A percentile compares a stretch with the other conserved stretches of the same genome.
Evolutionary conservation across 1,139 yeast species (phyloP).

Genomic region (Saccharomyces hybrid): DNA sequence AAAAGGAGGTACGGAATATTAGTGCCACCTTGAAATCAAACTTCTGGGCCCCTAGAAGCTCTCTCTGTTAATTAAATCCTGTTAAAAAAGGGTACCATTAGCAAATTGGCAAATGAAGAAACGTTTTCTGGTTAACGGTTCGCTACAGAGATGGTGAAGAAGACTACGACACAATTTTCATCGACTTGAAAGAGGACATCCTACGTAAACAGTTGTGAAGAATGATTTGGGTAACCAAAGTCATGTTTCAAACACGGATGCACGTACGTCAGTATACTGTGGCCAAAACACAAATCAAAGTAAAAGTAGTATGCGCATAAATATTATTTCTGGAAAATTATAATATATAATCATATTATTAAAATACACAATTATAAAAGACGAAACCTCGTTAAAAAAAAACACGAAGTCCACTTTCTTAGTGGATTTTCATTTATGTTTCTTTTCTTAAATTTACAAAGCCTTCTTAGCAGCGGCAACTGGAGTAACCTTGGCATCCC

Average conservation of each 20-base stretch:
- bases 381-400: background rate
- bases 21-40: too few relatives aligned
- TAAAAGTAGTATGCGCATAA: background rate
- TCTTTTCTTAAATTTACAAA: conserved; percentile 31
- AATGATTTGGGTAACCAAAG: conserved; percentile 2
- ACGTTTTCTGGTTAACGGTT: too few relatives aligned
- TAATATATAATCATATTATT: background rate
- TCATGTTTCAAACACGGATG: background rate
- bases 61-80: too few relatives aligned
- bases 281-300: background rate
- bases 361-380: conserved; percentile 2
- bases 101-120: conserved; percentile 4
- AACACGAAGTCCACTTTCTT: background rate
- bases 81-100: too few relatives aligned
- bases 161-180: conserved; percentile 16
- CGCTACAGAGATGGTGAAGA: conserved; percentile 17
- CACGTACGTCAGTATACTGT: background rate
- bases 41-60: too few relatives aligned
- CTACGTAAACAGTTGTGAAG: background rate
- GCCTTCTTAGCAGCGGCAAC: conserved; percentile 97
- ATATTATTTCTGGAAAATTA: background rate
- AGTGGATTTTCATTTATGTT: background rate
- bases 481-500: conserved; percentile 89
- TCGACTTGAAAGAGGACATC: conserved; percentile 6
- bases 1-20: too few relatives aligned